Base-by-base conservation (phyloP, 805 yeast genomes). In the Pichia californica region DNA sequence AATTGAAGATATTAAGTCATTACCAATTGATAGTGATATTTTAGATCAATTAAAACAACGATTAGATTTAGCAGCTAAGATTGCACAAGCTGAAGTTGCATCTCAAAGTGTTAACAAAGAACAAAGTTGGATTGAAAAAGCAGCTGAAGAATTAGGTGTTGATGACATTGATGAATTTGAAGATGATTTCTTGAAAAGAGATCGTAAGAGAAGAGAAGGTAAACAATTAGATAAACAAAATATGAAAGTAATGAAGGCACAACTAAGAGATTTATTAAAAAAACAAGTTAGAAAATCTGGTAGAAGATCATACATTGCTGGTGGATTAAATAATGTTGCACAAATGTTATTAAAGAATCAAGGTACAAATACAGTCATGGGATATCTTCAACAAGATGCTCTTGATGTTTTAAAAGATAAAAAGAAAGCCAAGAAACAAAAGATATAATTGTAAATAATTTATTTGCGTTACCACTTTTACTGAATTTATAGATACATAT, bases 81-180 rank as follows among this genome's bases (percentile, higher is more conserved):
- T 93, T 40, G 89, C 94, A 0, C 95, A 86, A 51, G 70, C 86
- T 15, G 78, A 77, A 31, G 68, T 81, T 14, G 75, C 81, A 2
- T 63, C 76, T 2, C 74, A 81, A 16, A 44, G 48, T 29, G 63
- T 77, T 28, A 70, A 69, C 31, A 83, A 82, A 54, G 93, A 88
- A 51, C 79, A 79, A 44, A 69, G 77, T 20, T 88, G 98, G 97
- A 69, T 88, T 47, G 74, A 77, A 46, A 79, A 87, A 57, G 97
- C 96, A 0, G 98, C 98, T 0, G 93, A 84, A 41, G 99, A 93
- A 40, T 70, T 93, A 44, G 99, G 95, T 8, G 64, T 89, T 31
- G 96, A 85, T 29, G 71, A 80, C 40, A 63, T 79, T 41, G 68
- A 75, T 36, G 89, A 82, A 44, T 65, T 83, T 35, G 88, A 77